Base-by-base conservation (phyloP, 768 basidiomycete genomes). In the Suillus discolor region DNA sequence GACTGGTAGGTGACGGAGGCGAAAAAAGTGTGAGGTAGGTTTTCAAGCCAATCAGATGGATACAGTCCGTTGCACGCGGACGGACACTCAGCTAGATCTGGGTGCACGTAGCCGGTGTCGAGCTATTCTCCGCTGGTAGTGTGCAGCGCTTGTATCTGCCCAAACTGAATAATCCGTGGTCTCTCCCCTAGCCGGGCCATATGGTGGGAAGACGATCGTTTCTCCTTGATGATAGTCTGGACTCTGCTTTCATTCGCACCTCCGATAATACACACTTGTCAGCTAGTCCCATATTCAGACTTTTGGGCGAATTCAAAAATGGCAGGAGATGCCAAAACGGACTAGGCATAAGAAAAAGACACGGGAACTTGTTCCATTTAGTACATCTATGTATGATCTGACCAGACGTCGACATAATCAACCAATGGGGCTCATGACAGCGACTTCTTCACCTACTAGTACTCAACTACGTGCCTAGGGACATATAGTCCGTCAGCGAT, bases 101-200 rank as follows among this genome's bases (percentile, higher is more conserved):
- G 31, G 31, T 31, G 31, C 31, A 31, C 31, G 31, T 31, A 31
- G 6, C 31, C 31, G 6, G 31, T 31, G 31, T 31, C 31, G 31
- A 31, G 31, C 31, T 31, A 31, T 31, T 6, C 31, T 38, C 36
- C 11, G 36, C 36, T 38, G 31, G 31, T 11, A 38, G 74, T 87
- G 87, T 12, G 85, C 82, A 5, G 88, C 84, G 16, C 87, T 88
- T 7, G 87, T 85, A 73, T 90, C 87, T 15, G 85, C 87, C 87
- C 88, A 90, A 2, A 89, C 81, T 71, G 89, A 84, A 79, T 88
- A 89, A 49, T 81, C 77, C 23, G 77, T 78, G 20, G n/a, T 45
- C 45, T 45, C 45, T 45, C 11, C 45, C 45, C 45, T 45, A 45
- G n/a, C n/a, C 45, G 12, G 11, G n/a, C 45, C 45, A 45, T 45